phyloP scores from a whole-genome alignment of 2,329 filamentous ascomycete genomes.

The Ceratocystis colombiana region DNA sequence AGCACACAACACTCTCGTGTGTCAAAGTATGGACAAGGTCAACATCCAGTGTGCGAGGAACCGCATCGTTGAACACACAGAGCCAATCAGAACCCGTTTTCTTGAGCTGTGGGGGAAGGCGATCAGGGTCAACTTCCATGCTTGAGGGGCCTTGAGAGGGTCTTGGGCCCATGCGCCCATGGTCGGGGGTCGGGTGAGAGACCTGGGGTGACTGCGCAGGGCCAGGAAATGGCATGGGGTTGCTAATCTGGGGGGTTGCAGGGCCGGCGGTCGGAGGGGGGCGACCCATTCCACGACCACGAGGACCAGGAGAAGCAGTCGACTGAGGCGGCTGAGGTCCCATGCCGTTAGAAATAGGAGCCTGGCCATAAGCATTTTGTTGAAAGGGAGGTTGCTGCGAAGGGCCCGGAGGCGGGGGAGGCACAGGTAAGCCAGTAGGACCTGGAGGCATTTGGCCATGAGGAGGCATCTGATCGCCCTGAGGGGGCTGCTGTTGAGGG shows the following conservation, averaged over 20 bases:
- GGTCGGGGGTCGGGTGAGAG: constrained; percentile 70
- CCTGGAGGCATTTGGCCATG: constrained; percentile 41
- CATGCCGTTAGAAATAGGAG: constrained; percentile 57
- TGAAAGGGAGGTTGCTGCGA: constrained; percentile 63
- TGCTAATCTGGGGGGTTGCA: constrained; percentile 85
- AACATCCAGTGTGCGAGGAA: constrained; percentile 82
- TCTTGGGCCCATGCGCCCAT: constrained; percentile 41
- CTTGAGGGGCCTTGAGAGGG: constrained; percentile 33
- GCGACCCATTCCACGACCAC: constrained; percentile 55
- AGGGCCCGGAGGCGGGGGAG: constrained; percentile 49
- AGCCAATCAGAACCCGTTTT: constrained; percentile 90
- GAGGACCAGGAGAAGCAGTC: constrained; percentile 74
- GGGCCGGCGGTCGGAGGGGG: constrained; percentile 53
- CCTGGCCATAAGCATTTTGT: constrained; percentile 57
- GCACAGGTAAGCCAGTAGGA: constrained; percentile 44
- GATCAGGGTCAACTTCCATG: constrained; percentile 69
- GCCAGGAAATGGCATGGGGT: constrained; percentile 74
- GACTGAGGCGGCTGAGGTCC: constrained; percentile 71
- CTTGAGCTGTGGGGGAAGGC: constrained; percentile 76
- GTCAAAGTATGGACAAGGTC: constrained; percentile 85
- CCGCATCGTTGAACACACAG: constrained; percentile 87
- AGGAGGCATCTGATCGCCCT: constrained; percentile 48
- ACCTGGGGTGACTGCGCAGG: constrained; percentile 76
- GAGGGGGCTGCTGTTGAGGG: constrained; percentile 54
- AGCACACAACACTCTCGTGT: constrained; percentile 96